Evolutionary conservation across 345 rosid species (phyloP).

Genomic region (Populus deltoides): DNA sequence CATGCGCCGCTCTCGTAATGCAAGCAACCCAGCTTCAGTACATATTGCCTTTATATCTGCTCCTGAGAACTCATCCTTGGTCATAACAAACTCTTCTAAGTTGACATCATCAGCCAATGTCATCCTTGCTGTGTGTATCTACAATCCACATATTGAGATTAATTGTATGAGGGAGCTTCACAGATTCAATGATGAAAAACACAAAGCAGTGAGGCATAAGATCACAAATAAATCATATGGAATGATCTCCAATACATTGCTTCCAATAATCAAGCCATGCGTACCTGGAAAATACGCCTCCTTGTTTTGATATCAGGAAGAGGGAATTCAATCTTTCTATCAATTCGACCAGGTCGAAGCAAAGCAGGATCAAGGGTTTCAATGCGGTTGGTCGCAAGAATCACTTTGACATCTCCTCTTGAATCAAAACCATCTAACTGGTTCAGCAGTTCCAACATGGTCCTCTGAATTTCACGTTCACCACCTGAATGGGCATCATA

Average conservation of each 20-base stretch:
- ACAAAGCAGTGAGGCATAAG: neutral
- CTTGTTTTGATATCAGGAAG: slow-evolving; percentile 98
- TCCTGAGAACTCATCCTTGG: slow-evolving; percentile 96
- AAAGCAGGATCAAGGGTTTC: slow-evolving; percentile 97
- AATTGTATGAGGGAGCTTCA: neutral
- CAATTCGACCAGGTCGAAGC: slow-evolving; percentile 94
- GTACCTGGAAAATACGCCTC: slow-evolving; percentile 94
- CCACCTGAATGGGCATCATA: slow-evolving; percentile 97
- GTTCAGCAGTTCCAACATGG: slow-evolving; percentile 94
- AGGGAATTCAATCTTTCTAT: slow-evolving; percentile 94
- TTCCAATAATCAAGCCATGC: neutral
- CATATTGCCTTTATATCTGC: slow-evolving; percentile 98
- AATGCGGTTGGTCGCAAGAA: slow-evolving; percentile 91
- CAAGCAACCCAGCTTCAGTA: slow-evolving; percentile 96
- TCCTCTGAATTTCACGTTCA: slow-evolving; percentile 97
- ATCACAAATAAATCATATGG: neutral
- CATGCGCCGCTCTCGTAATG: slow-evolving; percentile 94
- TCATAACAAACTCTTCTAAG: slow-evolving; percentile 97
- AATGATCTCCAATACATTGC: neutral
- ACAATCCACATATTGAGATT: neutral
- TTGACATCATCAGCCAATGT: slow-evolving; percentile 95
- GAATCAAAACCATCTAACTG: slow-evolving; percentile 97
- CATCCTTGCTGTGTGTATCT: slow-evolving; percentile 98
- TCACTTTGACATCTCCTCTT: slow-evolving; percentile 96
- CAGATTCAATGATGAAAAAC: neutral